Percentiles rank a stretch among this genome's conserved stretches.
phyloP scores from a whole-genome alignment of 805 yeast genomes.

The Candida pseudoglaebosa region DNA sequence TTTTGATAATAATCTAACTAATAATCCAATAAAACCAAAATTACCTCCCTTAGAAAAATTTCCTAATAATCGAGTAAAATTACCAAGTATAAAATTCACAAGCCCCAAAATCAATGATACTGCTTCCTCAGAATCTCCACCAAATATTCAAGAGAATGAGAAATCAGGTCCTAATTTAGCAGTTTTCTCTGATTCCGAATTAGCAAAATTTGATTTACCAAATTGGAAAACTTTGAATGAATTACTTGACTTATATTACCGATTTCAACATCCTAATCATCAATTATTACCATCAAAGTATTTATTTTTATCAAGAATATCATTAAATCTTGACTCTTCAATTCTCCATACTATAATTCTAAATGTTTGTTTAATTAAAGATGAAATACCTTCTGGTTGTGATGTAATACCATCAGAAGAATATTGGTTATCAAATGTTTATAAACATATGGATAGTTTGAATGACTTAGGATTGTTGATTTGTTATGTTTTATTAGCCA shows the following conservation, averaged over 20 bases:
- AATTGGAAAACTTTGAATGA: conserved; percentile 15
- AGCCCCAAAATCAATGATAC: not conserved
- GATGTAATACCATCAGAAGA: conserved; percentile 12
- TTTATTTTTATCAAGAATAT: conserved; percentile 16
- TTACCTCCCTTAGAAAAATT: conserved; percentile 2
- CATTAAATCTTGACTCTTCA: conserved; percentile 19
- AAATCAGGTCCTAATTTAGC: not conserved
- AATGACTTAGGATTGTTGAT: conserved; percentile 24
- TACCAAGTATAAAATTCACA: conserved; percentile 1
- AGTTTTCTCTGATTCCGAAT: conserved; percentile 10
- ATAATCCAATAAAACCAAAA: not conserved
- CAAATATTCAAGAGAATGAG: not conserved
- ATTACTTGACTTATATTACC: conserved; percentile 21
- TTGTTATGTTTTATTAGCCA: conserved; percentile 17
- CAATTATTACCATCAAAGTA: conserved; percentile 19
- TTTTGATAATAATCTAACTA: not conserved
- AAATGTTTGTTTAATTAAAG: conserved; percentile 13
- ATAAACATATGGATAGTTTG: conserved; percentile 22
- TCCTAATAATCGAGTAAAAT: not conserved
- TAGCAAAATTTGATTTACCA: conserved; percentile 22
- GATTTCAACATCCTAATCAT: conserved; percentile 17
- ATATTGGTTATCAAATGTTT: conserved; percentile 19
- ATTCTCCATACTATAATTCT: conserved; percentile 24
- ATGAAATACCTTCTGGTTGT: conserved; percentile 7
- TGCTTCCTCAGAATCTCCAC: not conserved